Base-by-base conservation (phyloP, 1,284 basidiomycete genomes). In the Coniferiporia weirii region DNA sequence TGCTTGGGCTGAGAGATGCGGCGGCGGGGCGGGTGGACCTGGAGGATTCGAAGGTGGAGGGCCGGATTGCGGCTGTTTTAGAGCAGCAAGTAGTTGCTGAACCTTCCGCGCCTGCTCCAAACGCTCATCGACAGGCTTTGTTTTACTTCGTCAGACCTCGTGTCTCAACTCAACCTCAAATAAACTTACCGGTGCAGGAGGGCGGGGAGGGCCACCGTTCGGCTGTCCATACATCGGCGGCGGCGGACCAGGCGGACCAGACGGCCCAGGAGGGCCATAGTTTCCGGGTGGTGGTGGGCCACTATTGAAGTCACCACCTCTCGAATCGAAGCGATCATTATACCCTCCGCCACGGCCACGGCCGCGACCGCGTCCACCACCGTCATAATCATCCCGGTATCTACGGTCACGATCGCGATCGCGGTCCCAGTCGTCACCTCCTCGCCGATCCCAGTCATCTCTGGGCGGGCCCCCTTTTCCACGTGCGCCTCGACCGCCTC, bases 91-190 rank as follows among this genome's bases (percentile, higher is more conserved):
- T 5, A 92, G 74, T 76, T 84, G 87, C 66, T 92, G 89, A 1
- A 92, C 89, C 70, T 83, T 89, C 57, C 85, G 82, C 3, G 89
- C 90, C 75, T 91, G 88, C 66, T 91, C 89, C 27, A 92, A 74
- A 22, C 89, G 85, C 57, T 91, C 87, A 61, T 89, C 86, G 40
- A 75, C 70, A 38, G 74, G 68, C 75, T 76, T 60, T 8, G 13
- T 61, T 8, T 20, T 32, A 44, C 19, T 15, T 45, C 43, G 52
- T 36, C 13, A 46, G 34, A 12, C 10, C 13, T 20, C 12, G 48
- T 9, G 19, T 20, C 9, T 45, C 5, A 15, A 36, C 0, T 32
- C 13, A 49, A 6, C 19, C 12, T 40, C 3, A 6, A 50, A 32
- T 38, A 8, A 3, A 38, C 56, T 61, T 35, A 61, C 60, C 17